A percentile compares a stretch with the other conserved stretches of the same genome.
These are phyloP conservation scores for Akanthomyces uredinophilus DNA, from an alignment of 2,329 filamentous ascomycete species.

Conservation along the genomic window DNA sequence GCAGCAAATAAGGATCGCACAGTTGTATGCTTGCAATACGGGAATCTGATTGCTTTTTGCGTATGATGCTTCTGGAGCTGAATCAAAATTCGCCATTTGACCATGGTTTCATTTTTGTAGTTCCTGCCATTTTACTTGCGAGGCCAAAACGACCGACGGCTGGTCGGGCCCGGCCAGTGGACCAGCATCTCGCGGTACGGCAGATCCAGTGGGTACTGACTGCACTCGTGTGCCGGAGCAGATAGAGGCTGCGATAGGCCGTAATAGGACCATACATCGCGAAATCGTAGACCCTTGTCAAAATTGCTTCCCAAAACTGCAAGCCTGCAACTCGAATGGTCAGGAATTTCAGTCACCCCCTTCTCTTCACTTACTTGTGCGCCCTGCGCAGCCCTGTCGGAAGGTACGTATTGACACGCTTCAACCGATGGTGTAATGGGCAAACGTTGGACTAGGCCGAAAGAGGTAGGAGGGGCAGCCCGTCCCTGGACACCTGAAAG, in stretches of 20 bases:
- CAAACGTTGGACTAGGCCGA: conserved; percentile 18
- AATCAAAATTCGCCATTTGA: neutral
- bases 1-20: neutral
- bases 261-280: neutral
- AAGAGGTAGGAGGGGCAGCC: conserved; percentile 29
- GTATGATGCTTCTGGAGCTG: neutral
- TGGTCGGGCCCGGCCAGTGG: neutral
- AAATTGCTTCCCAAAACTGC: no score
- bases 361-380: neutral
- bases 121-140: neutral
- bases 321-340: neutral
- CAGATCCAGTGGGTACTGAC: conserved; percentile 3
- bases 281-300: neutral
- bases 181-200: neutral
- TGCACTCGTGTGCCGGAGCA: neutral
- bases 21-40: neutral
- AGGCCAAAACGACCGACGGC: neutral
- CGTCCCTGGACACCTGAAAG: conserved; percentile 1
- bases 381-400: neutral
- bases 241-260: neutral
- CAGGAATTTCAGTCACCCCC: neutral
- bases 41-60: neutral
- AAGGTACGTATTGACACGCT: neutral
- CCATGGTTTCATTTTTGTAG: neutral
- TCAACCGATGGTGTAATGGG: neutral